These are phyloP conservation scores for Delonix regia DNA, from an alignment of 306 rosid genomes.

Conservation along the genomic window DNA sequence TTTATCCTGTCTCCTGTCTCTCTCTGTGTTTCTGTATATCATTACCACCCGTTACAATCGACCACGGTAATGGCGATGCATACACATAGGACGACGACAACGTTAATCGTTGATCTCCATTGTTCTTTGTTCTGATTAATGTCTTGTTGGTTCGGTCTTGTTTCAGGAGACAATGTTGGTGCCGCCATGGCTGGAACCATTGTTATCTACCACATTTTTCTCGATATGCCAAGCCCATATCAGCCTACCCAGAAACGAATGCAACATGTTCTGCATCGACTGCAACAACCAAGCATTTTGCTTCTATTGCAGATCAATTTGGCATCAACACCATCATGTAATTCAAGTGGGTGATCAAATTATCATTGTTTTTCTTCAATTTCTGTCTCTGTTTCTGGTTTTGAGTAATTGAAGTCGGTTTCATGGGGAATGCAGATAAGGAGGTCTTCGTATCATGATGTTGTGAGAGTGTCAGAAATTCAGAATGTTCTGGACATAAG, in stretches of 20 bases:
- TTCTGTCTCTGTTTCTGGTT: background rate
- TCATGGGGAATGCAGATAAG: slow-evolving; percentile 60
- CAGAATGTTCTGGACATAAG: slow-evolving; percentile 56
- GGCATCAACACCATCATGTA: slow-evolving; percentile 66
- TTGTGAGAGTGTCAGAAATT: slow-evolving; percentile 68
- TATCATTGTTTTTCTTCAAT: background rate
- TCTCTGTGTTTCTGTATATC: background rate
- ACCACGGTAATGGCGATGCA: slow-evolving; percentile 40
- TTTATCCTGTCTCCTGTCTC: background rate
- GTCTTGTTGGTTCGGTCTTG: background rate
- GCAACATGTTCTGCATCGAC: slow-evolving; percentile 74
- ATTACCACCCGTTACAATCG: slow-evolving; percentile 28
- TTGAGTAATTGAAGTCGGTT: no score
- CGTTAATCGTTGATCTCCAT: background rate
- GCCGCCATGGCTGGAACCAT: slow-evolving; percentile 63
- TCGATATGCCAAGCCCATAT: slow-evolving; percentile 44
- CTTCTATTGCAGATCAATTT: slow-evolving; percentile 59
- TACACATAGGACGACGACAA: background rate
- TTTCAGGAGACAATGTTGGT: slow-evolving; percentile 49
- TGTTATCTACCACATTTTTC: slow-evolving; percentile 60
- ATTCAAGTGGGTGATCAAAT: slow-evolving; percentile 54
- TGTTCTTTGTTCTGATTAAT: no score
- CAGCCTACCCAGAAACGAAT: slow-evolving; percentile 56
- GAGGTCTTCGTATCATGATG: slow-evolving; percentile 74
- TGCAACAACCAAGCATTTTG: slow-evolving; percentile 55